phyloP scores from a whole-genome alignment of 1,284 basidiomycete species.

The Athelia sp. region DNA sequence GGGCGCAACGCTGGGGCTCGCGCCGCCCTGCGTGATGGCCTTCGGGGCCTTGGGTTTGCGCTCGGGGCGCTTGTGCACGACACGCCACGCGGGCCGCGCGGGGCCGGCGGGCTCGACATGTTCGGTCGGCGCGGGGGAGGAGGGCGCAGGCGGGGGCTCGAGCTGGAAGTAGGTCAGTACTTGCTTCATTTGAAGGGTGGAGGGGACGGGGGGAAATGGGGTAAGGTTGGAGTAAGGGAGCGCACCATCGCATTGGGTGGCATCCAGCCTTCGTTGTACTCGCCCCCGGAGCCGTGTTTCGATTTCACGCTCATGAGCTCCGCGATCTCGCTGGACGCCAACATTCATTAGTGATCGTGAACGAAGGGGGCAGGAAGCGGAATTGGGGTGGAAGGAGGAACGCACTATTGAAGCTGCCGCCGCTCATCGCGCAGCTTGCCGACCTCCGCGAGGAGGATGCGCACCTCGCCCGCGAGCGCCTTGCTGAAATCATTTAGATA shows the following conservation, averaged over 20 bases:
- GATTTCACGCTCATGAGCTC: slow-evolving; percentile 73
- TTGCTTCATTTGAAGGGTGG: slow-evolving; percentile 14
- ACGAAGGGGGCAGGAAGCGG: not conserved
- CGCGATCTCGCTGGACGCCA: slow-evolving; percentile 55
- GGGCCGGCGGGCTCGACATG: slow-evolving; percentile 36
- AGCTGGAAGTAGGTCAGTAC: slow-evolving; percentile 13
- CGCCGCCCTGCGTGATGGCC: slow-evolving; percentile 20
- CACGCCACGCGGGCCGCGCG: slow-evolving; percentile 66
- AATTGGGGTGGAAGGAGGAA: slow-evolving; percentile 8
- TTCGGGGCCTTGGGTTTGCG: slow-evolving; percentile 35
- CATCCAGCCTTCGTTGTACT: slow-evolving; percentile 63
- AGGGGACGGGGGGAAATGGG: slow-evolving; percentile 7
- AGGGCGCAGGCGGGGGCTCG: slow-evolving; percentile 25
- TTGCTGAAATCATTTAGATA: slow-evolving; percentile 70
- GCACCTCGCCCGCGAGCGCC: slow-evolving; percentile 52
- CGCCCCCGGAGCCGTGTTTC: slow-evolving; percentile 66
- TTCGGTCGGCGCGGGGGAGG: slow-evolving; percentile 25
- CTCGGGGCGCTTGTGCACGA: slow-evolving; percentile 57
- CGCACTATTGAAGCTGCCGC: slow-evolving; percentile 63
- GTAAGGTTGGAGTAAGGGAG: slow-evolving; percentile 5
- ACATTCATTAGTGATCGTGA: not conserved
- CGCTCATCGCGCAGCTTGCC: slow-evolving; percentile 73
- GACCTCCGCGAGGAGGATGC: slow-evolving; percentile 61
- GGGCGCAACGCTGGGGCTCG: slow-evolving; percentile 29
- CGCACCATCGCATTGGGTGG: slow-evolving; percentile 51